Conservation (phyloP, 257 asterid genomes). For the Nicotiana benthamiana region DNA sequence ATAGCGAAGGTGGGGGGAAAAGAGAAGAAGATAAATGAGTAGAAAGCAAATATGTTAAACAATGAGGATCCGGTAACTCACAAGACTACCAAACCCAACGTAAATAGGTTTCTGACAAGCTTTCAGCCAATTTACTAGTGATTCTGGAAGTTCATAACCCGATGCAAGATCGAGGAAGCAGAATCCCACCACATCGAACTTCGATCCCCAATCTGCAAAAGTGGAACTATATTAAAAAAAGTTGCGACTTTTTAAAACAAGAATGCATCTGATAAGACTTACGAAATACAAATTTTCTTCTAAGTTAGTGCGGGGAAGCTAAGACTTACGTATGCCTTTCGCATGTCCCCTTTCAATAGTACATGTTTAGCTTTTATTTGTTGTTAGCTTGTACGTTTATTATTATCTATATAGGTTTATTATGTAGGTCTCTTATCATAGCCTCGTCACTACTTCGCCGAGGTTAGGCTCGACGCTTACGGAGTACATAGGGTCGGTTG, state of each 20-base stretch:
- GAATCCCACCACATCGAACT: slow-evolving; percentile 94
- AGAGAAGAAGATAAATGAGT: background rate
- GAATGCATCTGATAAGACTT: background rate
- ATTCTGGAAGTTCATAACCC: slow-evolving; percentile 76
- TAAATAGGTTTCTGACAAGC: slow-evolving; percentile 85
- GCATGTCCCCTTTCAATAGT: too few species aligned
- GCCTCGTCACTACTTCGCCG: too few species aligned
- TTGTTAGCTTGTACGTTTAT: too few species aligned
- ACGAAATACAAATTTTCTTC: background rate
- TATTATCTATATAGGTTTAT: too few species aligned
- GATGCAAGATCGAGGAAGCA: slow-evolving; percentile 98
- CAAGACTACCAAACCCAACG: slow-evolving; percentile 86
- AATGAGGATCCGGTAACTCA: slow-evolving; percentile 33
- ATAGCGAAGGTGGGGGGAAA: slow-evolving; percentile 6
- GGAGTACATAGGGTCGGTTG: too few species aligned
- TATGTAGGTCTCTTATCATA: too few species aligned
- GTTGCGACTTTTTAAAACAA: background rate
- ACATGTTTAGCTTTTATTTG: too few species aligned
- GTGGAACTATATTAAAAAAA: slow-evolving; percentile 13
- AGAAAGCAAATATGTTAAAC: background rate
- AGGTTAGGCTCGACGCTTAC: too few species aligned
- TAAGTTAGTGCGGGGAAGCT: background rate
- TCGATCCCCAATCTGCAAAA: slow-evolving; percentile 95
- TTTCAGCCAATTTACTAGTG: slow-evolving; percentile 78
- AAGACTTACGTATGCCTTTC: too few species aligned